Evolutionary conservation across 345 rosid species (phyloP).

Genomic region (Salix suchowensis): DNA sequence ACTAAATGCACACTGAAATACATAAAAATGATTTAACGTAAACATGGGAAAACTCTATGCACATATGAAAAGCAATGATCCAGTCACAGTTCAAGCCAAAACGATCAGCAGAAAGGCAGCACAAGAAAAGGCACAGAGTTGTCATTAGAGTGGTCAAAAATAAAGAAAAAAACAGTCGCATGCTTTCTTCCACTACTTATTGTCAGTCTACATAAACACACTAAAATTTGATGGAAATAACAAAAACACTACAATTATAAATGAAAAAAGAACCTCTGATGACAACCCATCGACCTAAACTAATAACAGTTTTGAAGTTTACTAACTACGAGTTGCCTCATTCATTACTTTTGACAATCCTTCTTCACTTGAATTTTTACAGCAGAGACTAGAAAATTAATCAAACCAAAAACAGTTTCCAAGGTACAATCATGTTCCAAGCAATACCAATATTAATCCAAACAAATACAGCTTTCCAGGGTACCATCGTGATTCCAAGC

Average conservation of each 20-base stretch:
- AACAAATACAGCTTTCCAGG: neutral
- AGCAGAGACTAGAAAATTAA: neutral
- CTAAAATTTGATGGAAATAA: too few relatives aligned
- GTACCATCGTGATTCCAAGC: neutral
- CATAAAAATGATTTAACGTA: neutral
- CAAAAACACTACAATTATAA: too few relatives aligned
- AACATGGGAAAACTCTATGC: neutral
- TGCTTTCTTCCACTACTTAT: neutral
- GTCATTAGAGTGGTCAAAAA: neutral
- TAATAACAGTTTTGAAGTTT: too few relatives aligned
- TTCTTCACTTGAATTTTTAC: neutral
- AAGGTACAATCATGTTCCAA: neutral
- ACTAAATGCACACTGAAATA: conserved; percentile 77
- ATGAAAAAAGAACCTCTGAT: too few relatives aligned
- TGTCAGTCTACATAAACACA: too few relatives aligned
- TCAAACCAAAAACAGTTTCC: neutral
- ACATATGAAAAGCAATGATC: neutral
- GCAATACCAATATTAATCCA: neutral
- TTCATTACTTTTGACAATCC: too few relatives aligned
- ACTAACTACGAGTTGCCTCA: too few relatives aligned
- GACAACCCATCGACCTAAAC: too few relatives aligned
- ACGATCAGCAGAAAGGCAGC: neutral
- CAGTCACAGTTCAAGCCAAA: neutral
- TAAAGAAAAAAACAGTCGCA: neutral
- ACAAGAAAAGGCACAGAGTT: neutral